Base-by-base conservation (phyloP, 1,139 yeast genomes). In the Kodamaea fungicola region DNA sequence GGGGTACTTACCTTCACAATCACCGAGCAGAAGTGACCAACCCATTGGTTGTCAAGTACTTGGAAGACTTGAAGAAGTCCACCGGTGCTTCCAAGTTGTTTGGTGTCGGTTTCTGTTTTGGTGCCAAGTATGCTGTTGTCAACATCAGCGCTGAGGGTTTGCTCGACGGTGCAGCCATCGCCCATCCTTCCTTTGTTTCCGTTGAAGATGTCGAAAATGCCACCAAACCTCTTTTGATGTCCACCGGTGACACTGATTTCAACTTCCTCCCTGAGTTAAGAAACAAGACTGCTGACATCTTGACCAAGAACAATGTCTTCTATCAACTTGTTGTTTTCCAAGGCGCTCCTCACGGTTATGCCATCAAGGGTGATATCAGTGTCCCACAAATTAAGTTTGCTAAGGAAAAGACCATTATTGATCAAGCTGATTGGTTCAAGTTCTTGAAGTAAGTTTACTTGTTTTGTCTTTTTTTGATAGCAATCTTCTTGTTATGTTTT, bases 361-460 rank as follows among this genome's bases (percentile, higher is more conserved):
- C 51, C 13, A 44, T 47, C 25, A 49, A 50, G 62, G 96, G 94
- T 42, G 96, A 89, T 57, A 43, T 71, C 27, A 46, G 66, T 9
- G 62, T 64, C 43, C 83, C 86, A 8, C 54, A 50, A 32, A 76
- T 74, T 42, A 71, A 64, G 52, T 82, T 79, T 48, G 92, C 96
- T 32, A 80, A 76, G 59, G 87, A 84, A 47, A 84, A 80, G 67
- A 70, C 80, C 2, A 61, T 85, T 30, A 31, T 44, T 25, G 94
- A 84, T 57, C 86, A 80, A 56, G 48, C 77, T 30, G 53, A 58
- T 45, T 81, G 39, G 42, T 38, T 42, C 33, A 23, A 29, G 6
- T 26, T 8, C 26, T 23, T 23, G 26, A 8, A 23, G 10, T n/a
- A 23, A 23, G 6, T n/a, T 23, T 23, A 23, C 4, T 8, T n/a